Base-by-base conservation (phyloP, 106 monocot genomes). In the Iris macrosiphon region DNA sequence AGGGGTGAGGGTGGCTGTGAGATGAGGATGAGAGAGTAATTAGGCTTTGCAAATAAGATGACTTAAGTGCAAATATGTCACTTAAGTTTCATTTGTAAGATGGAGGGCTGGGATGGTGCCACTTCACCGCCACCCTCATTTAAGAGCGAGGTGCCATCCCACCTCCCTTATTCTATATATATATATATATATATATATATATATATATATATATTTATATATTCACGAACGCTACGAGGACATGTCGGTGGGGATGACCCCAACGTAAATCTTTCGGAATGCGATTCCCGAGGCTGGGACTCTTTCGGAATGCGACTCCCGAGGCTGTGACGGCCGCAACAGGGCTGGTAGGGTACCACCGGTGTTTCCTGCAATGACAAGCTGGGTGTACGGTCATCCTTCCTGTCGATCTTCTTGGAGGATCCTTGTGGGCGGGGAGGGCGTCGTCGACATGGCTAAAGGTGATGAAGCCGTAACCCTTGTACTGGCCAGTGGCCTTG, bases 381-480 rank as follows among this genome's bases (percentile, higher is more conserved):
- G 82, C 64, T 89, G 81, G 16, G 84, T 76, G 5, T n/a, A 89
- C 82, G 16, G 94, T 79, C 71, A 95, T 79, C 29, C 89, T n/a
- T 67, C 19, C 94, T 89, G 35, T 85, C 89, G 27, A 95, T 95
- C 76, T 89, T 73, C 76, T 95, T 95, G 18, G 71, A 76, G 10
- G 89, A 39, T 95, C 89, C 64, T 79, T 85, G 19, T 89, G 71
- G 4, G 94, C 85, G 14, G 79, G 72, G 37, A 89, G 31, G 4
- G 89, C 89, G 12, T 78, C 73, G 25, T 89, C 89, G 25, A 70
- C 43, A 53, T 95, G 73, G 33, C 72, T 77, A 73, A 82, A 95
- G 37, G 79, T 82, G 55, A 95, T 70, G 59, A 95, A 95, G 2
- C 94, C 94, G 65, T 89, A 95, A 6, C 94, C 94, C 61, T 89